Evolutionary conservation across 2,329 filamentous ascomycete genomes (phyloP).

Genomic region (Epichloe hybrida): DNA sequence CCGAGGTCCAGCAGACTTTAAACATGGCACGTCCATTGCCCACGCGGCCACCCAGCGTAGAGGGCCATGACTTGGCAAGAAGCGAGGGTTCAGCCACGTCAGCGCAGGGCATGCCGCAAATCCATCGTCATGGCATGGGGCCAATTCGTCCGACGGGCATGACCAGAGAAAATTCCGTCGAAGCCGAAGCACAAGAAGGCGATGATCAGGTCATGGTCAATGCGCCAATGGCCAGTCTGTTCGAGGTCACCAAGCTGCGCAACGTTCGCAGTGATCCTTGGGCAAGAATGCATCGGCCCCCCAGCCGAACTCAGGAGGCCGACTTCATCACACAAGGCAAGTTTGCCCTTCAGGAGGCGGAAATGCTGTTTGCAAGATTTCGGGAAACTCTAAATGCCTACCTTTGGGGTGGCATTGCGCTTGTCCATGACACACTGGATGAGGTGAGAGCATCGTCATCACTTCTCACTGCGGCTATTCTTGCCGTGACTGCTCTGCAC

Average conservation of each 20-base stretch:
- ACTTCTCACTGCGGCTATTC: slow-evolving; percentile 17
- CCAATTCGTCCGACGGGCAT: slow-evolving; percentile 13
- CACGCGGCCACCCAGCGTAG: neutral
- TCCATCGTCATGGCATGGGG: neutral
- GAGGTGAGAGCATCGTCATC: slow-evolving; percentile 16
- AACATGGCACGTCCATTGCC: slow-evolving; percentile 6
- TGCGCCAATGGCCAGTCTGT: slow-evolving; percentile 20
- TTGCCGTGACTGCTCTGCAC: slow-evolving; percentile 20
- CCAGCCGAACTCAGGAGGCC: slow-evolving; percentile 7
- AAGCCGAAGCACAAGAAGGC: slow-evolving; percentile 10
- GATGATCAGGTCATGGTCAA: slow-evolving; percentile 17
- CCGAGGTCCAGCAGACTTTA: slow-evolving; percentile 14
- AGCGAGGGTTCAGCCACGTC: neutral
- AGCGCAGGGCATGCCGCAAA: neutral
- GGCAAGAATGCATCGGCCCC: slow-evolving; percentile 7
- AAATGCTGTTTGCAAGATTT: slow-evolving; percentile 16
- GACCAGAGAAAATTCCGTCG: slow-evolving; percentile 20
- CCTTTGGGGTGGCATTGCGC: slow-evolving; percentile 19
- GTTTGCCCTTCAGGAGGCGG: slow-evolving; percentile 14
- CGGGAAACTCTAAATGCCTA: slow-evolving; percentile 18
- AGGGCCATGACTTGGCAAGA: neutral
- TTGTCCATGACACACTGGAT: slow-evolving; percentile 17
- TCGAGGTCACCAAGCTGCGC: slow-evolving; percentile 18
- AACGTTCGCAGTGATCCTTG: slow-evolving; percentile 20
- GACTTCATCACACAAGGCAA: slow-evolving; percentile 19